Conservation (phyloP, 2,329 filamentous ascomycete species). For the Clarireedia monteithiana region DNA sequence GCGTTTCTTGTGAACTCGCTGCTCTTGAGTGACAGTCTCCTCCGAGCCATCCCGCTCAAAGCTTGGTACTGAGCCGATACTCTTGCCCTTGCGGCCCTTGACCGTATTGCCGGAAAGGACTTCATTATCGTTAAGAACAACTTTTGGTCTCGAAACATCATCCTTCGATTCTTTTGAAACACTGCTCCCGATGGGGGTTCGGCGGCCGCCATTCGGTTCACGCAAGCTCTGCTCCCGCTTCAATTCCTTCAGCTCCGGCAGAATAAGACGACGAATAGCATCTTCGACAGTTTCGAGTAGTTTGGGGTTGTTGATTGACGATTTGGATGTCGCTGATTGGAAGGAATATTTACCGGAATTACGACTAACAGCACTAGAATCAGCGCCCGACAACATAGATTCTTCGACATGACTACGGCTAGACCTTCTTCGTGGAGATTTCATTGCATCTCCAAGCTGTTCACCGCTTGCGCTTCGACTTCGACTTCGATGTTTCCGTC, state of each 20-base stretch:
- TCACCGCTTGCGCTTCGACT: slow-evolving; percentile 39
- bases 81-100: slow-evolving; percentile 43
- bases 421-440: slow-evolving; percentile 39
- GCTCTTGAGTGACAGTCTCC: slow-evolving; percentile 42
- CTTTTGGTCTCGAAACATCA: slow-evolving; percentile 43
- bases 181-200: slow-evolving; percentile 32
- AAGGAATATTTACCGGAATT: slow-evolving; percentile 52
- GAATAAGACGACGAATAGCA: slow-evolving; percentile 62
- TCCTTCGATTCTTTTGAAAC: slow-evolving; percentile 44
- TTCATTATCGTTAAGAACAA: slow-evolving; percentile 50
- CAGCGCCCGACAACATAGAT: slow-evolving; percentile 34
- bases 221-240: slow-evolving; percentile 83
- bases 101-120: slow-evolving; percentile 47
- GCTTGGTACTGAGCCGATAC: slow-evolving; percentile 34
- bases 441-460: slow-evolving; percentile 37
- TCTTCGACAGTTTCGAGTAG: slow-evolving; percentile 67
- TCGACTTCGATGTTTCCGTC: slow-evolving; percentile 35
- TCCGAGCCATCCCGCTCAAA: slow-evolving; percentile 37
- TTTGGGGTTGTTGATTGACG: slow-evolving; percentile 65
- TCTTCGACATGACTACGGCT: slow-evolving; percentile 46
- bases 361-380: slow-evolving; percentile 51
- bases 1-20: slow-evolving; percentile 33
- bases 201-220: slow-evolving; percentile 34
- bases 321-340: slow-evolving; percentile 45
- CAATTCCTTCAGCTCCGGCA: slow-evolving; percentile 85